Base-by-base conservation (phyloP, 2,329 filamentous ascomycete genomes). In the Teratosphaeria epicoccoides region DNA sequence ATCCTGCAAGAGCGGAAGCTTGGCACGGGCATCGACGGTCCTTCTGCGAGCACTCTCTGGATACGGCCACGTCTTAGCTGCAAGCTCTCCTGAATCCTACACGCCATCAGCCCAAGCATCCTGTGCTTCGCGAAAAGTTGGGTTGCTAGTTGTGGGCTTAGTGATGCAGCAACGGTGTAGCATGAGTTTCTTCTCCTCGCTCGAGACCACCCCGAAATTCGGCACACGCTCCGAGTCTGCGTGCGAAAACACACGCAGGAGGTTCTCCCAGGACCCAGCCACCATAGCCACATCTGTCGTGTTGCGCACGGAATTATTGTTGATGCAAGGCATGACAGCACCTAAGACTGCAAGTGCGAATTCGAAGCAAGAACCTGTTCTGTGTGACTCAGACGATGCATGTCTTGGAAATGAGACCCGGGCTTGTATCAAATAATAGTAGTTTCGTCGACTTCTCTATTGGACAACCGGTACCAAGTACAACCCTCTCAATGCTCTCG, bases 401-500 rank as follows among this genome's bases (percentile, higher is more conserved):
- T n/a, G n/a, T n/a, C 26, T 10, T 28, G 26, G 26, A 28, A 28
- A 28, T n/a, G n/a, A n/a, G n/a, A n/a, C n/a, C n/a, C n/a, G n/a
- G n/a, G n/a, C n/a, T n/a, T 28, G 12, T 7, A 28, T 22, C 43
- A 24, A 24, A 22, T 22, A 14, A 46, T 14, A 46, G 24, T 12
- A 24, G 24, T 24, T 46, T 44, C 40, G 40, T 20, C n/a, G 22
- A 20, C 40, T 7, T 26, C 24, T 46, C n/a, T 24, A 24, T 17
- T 46, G 9, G 12, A 46, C 43, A n/a, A 24, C 14, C 20, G 17
- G 11, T 48, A 48, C 28, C 11, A 29, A 33, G 6, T 23, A 48
- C 28, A 26, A 29, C 3, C 12, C n/a, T 12, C 23, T 14, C 4
- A 48, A 4, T 22, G 69, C 72, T 49, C 6, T 29, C 24, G 46